Base-by-base conservation (phyloP, 768 basidiomycete genomes). In the Suillus americanus region DNA sequence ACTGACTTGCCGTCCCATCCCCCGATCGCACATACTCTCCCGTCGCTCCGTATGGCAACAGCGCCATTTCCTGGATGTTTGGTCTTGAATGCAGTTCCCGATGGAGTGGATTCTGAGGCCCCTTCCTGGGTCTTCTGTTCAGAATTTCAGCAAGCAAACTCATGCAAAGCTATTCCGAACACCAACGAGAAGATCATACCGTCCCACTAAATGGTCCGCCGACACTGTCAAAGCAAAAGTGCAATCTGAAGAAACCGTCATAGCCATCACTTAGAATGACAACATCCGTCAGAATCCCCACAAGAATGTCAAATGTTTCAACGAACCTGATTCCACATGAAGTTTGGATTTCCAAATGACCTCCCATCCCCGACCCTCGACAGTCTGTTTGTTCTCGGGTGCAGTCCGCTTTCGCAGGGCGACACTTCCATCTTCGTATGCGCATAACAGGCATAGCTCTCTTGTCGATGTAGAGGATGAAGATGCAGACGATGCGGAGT, bases 1-100 rank as follows among this genome's bases (percentile, higher is more conserved):
- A 78, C 91, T 69, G 68, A 95, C 96, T 82, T 86, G 41, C 97
- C 95, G 66, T 99, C 95, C 97, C 97, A 98, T 0, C 95, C 94
- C 3, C 91, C 96, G 2, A 95, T 80, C 0, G 95, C 95, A 69
- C 95, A 90, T 0, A 98, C 85, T 25, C 84, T 83, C 0, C 89
- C 93, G 67, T 92, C 89, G 41, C 86, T 82, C 6, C 88, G 86
- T 14, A 97, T 86, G 3, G 89, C 84, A n/a, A 98, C 75, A 8
- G 86, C 84, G 0, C 84, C 84, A 71, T 95, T 95, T 3, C 95
- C 95, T 0, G 92, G 86, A 66, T 92, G 82, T 70, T 89, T 94
- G 25, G 88, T 94, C 53, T 86, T 85, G 76, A 18, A 81, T 70
- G 28, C 71, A 73, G 51, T 81, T 68, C 60, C 73, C 1, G 65